Evolutionary conservation across 345 rosid genomes (phyloP).

Genomic region (Eucalyptus polyanthemos): DNA sequence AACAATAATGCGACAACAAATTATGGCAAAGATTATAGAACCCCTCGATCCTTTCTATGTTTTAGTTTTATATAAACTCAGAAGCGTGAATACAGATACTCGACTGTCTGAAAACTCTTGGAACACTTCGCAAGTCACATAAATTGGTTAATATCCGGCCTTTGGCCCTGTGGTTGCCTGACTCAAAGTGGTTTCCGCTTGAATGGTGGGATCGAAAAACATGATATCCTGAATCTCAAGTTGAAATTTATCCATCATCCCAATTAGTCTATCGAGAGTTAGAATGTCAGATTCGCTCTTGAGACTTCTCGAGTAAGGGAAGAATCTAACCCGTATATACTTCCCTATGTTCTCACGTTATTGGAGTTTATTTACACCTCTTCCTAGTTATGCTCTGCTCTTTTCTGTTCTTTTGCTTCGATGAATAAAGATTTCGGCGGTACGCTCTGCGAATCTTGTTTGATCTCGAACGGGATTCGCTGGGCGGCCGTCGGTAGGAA

Average conservation of each 20-base stretch:
- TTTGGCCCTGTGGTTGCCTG: background rate
- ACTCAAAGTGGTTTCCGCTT: background rate
- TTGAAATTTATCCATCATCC: background rate
- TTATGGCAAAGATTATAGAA: background rate
- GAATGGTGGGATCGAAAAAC: background rate
- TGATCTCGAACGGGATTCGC: background rate
- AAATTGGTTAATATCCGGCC: background rate
- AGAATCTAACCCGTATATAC: background rate
- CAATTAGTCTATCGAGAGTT: background rate
- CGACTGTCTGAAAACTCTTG: rapidly evolving
- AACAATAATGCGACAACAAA: background rate
- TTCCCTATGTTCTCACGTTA: background rate
- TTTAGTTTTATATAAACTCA: background rate
- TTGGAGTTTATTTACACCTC: background rate
- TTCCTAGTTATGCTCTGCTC: background rate
- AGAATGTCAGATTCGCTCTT: background rate
- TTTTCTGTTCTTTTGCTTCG: background rate
- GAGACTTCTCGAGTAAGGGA: background rate
- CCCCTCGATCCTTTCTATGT: background rate
- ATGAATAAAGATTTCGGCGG: background rate
- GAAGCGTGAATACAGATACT: background rate
- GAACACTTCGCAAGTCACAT: background rate
- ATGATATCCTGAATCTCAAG: rapidly evolving
- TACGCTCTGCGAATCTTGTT: background rate
- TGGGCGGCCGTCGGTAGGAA: background rate